Percentiles rank a stretch among this genome's conserved stretches.
Evolutionary conservation across 345 rosid species (phyloP).

Genomic region (Erucastrum elatum): DNA sequence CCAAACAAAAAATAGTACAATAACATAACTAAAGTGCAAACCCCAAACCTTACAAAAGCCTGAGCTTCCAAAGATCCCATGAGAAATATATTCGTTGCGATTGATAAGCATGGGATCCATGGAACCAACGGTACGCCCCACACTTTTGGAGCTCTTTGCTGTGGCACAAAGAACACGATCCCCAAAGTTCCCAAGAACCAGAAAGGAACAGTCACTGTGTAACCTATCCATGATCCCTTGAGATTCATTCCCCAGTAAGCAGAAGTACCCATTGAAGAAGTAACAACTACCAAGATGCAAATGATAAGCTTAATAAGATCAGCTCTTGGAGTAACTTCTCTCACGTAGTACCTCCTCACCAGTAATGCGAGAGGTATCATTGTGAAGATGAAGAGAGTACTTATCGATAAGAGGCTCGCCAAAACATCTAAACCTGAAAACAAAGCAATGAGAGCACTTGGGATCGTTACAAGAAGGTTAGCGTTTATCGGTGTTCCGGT

Average conservation of each 20-base stretch:
- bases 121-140: slow-evolving; percentile 78
- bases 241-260: slow-evolving; percentile 44
- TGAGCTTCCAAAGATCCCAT: slow-evolving; percentile 54
- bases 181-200: slow-evolving; percentile 60
- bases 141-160: slow-evolving; percentile 53
- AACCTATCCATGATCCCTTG: slow-evolving; percentile 53
- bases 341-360: slow-evolving; percentile 59
- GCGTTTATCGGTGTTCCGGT: slow-evolving; percentile 66
- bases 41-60: slow-evolving; percentile 51
- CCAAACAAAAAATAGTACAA: slow-evolving; percentile 33
- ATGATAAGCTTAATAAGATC: slow-evolving; percentile 43
- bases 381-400: slow-evolving; percentile 59
- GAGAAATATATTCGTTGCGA: slow-evolving; percentile 52
- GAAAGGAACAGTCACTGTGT: slow-evolving; percentile 42
- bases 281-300: slow-evolving; percentile 42
- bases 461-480: slow-evolving; percentile 48
- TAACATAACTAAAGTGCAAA: slow-evolving; percentile 37
- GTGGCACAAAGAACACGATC: slow-evolving; percentile 40
- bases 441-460: slow-evolving; percentile 53
- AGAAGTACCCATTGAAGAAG: slow-evolving; percentile 46
- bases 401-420: slow-evolving; percentile 58
- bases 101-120: slow-evolving; percentile 62
- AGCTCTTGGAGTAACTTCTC: slow-evolving; percentile 42
- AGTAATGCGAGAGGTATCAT: slow-evolving; percentile 57
- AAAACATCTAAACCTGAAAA: slow-evolving; percentile 57